Percentiles rank a stretch among this genome's conserved stretches.
Evolutionary conservation across 2,329 filamentous ascomycete species (phyloP).

Genomic region (Monosporascus ibericus): DNA sequence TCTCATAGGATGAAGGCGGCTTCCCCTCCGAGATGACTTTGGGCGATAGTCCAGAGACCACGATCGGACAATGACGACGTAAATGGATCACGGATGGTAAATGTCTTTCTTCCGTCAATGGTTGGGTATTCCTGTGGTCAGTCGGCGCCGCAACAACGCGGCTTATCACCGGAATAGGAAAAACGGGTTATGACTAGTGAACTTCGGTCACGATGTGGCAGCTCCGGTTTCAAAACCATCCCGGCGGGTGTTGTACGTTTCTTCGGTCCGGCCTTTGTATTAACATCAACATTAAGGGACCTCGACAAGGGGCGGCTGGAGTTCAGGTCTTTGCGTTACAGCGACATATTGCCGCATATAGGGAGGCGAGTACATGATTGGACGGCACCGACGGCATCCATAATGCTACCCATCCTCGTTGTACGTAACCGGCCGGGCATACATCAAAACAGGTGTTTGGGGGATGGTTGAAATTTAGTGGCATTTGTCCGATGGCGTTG

Average conservation of each 20-base stretch:
- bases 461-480: conserved; percentile 21
- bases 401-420: conserved; percentile 15
- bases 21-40: conserved; percentile 8
- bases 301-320: not conserved
- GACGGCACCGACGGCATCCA: conserved; percentile 8
- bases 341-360: not conserved
- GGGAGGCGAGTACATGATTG: not conserved
- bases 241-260: not conserved
- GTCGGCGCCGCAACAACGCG: not conserved
- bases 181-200: not conserved
- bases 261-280: not conserved
- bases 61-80: not conserved
- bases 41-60: not conserved
- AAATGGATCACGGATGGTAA: conserved; percentile 1
- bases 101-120: conserved; percentile 1
- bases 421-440: conserved; percentile 31
- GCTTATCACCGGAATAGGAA: not conserved
- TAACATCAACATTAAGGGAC: not conserved
- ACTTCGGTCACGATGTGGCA: not conserved
- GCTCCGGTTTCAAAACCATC: not conserved
- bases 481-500: conserved; percentile 19
- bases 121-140: not conserved
- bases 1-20: conserved; percentile 39
- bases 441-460: conserved; percentile 42
- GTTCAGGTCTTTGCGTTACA: not conserved